These are phyloP conservation scores for Saprolegnia parasitica DNA, from an alignment of 352 stramenopile species.

Conservation along the genomic window DNA sequence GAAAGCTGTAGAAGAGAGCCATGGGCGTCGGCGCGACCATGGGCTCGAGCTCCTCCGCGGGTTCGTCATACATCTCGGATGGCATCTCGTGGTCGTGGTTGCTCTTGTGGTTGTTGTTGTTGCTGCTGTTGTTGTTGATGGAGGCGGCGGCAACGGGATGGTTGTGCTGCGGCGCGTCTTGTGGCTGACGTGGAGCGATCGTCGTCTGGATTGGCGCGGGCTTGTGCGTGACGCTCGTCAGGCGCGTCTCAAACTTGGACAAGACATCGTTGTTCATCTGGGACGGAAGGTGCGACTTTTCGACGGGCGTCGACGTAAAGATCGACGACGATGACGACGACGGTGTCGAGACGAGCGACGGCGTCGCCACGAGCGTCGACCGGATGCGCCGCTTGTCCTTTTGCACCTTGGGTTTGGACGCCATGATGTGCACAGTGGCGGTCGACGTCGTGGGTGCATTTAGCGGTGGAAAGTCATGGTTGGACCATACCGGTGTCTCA, in stretches of 20 bases:
- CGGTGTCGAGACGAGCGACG: neutral
- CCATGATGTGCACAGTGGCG: neutral
- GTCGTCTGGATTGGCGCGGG: neutral
- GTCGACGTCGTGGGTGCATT: neutral
- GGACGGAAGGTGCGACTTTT: neutral
- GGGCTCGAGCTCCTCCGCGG: constrained; percentile 12
- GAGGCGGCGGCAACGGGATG: neutral
- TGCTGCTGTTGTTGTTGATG: neutral
- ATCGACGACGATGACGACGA: neutral
- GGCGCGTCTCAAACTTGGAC: constrained; percentile 21
- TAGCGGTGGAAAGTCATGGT: constrained; percentile 24
- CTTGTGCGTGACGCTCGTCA: neutral
- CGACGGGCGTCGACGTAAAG: neutral
- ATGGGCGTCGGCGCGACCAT: neutral
- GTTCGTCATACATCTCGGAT: neutral
- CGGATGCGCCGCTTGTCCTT: constrained; percentile 28
- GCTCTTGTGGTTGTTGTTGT: neutral
- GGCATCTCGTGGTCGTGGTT: neutral
- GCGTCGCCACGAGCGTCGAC: constrained; percentile 17
- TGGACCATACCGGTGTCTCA: constrained; percentile 19
- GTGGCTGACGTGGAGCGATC: too few species aligned
- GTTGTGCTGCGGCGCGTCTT: neutral
- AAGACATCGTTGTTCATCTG: constrained; percentile 14
- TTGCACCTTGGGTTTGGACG: neutral
- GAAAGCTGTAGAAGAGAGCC: constrained; percentile 21